Percentiles rank a stretch among this genome's conserved stretches.
phyloP scores from a whole-genome alignment of 2,329 filamentous ascomycete genomes.

The Drechslerella coelobrocha region DNA sequence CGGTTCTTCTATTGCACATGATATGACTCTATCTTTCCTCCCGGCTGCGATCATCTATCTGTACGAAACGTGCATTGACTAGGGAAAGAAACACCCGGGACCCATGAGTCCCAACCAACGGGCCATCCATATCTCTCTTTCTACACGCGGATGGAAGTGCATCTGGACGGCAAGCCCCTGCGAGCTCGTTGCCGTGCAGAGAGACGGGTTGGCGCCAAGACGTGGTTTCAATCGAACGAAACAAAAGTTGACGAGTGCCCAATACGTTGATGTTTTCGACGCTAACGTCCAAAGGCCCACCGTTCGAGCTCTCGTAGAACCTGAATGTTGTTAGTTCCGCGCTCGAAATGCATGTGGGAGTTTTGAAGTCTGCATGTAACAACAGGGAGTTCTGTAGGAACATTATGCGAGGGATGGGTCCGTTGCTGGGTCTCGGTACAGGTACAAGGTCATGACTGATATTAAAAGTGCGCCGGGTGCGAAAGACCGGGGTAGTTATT shows the following conservation, averaged over 20 bases:
- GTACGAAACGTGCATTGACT: neutral
- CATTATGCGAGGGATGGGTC: neutral
- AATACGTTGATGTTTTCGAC: neutral
- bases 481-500: neutral
- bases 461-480: neutral
- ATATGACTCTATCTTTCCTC: slow-evolving; percentile 5
- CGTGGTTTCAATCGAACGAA: neutral
- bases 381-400: slow-evolving; percentile 2
- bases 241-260: neutral
- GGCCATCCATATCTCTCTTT: neutral
- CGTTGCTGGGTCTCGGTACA: neutral
- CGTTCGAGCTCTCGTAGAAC: neutral
- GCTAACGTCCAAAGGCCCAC: neutral
- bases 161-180: neutral
- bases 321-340: neutral
- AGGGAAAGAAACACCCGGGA: neutral
- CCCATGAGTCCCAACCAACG: neutral
- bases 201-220: neutral
- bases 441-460: neutral
- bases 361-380: neutral
- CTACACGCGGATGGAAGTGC: neutral
- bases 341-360: neutral
- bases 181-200: neutral
- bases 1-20: no score
- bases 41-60: neutral